phyloP scores from a whole-genome alignment of 2,329 filamentous ascomycete species.

The Meredithiella fracta region DNA sequence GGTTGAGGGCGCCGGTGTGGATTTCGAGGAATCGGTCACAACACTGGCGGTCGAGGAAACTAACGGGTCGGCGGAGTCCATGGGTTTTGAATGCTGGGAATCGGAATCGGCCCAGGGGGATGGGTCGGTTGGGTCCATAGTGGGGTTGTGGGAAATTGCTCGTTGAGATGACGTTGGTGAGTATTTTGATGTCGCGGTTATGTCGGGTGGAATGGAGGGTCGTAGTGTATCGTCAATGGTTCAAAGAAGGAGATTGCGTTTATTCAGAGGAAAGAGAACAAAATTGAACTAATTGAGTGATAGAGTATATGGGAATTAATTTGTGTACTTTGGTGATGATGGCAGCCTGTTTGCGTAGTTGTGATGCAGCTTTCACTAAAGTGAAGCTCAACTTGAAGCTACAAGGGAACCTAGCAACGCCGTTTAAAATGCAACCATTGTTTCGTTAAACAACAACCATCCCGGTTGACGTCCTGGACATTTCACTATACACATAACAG shows the following conservation, averaged over 20 bases:
- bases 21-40: too few relatives aligned
- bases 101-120: constrained; percentile 37
- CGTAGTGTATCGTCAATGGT: neutral
- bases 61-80: constrained; percentile 11
- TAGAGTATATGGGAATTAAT: neutral
- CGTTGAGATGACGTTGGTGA: neutral
- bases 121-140: constrained; percentile 33
- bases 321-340: neutral
- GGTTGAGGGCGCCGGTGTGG: constrained; percentile 16
- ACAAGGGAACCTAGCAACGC: neutral
- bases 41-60: constrained; percentile 18
- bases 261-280: neutral
- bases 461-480: neutral
- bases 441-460: constrained; percentile 6
- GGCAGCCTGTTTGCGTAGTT: neutral
- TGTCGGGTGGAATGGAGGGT: neutral
- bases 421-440: neutral
- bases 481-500: neutral
- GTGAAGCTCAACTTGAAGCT: neutral
- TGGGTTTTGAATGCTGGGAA: constrained; percentile 19
- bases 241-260: neutral
- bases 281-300: neutral
- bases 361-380: neutral
- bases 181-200: neutral
- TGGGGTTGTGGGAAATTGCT: neutral